Evolutionary conservation across 208 protist species (phyloP).

Genomic region (Trypanosoma cruzi): DNA sequence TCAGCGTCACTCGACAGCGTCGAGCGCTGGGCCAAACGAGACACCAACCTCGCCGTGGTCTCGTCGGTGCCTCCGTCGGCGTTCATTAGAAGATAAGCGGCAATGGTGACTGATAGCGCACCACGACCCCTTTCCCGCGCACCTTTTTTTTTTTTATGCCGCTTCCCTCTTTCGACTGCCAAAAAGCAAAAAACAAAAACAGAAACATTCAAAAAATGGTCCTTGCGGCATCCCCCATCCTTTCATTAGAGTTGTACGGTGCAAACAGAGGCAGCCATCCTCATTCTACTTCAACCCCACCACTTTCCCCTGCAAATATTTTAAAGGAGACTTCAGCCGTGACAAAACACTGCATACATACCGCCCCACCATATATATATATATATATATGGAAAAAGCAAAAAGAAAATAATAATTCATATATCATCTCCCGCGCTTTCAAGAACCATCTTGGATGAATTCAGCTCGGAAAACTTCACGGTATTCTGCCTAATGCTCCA

Average conservation of each 20-base stretch:
- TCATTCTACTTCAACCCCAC: no score
- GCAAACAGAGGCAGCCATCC: no score
- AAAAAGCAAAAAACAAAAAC: no score
- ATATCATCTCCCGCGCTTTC: no score
- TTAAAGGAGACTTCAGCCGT: no score
- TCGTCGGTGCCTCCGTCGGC: slow-evolving; percentile 2
- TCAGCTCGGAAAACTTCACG: neutral
- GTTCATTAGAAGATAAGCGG: neutral
- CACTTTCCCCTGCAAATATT: no score
- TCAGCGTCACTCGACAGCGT: slow-evolving; percentile 49
- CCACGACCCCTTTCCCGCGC: no score
- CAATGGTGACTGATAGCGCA: neutral
- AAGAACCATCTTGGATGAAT: neutral
- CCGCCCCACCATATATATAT: neutral
- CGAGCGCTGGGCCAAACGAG: slow-evolving; percentile 26
- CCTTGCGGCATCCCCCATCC: no score
- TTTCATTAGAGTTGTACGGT: no score
- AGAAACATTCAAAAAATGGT: no score
- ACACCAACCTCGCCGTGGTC: slow-evolving; percentile 9
- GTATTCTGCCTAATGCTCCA: neutral
- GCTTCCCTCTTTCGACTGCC: no score
- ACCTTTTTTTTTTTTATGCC: no score
- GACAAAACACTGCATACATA: neutral
- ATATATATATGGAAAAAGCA: slow-evolving; percentile 5
- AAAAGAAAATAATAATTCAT: slow-evolving; percentile 8